Evolutionary conservation across 1,139 yeast genomes (phyloP), one percentile per base, ranked within the genome.

Genomic region (Yamadazyma membranifaciens): DNA sequence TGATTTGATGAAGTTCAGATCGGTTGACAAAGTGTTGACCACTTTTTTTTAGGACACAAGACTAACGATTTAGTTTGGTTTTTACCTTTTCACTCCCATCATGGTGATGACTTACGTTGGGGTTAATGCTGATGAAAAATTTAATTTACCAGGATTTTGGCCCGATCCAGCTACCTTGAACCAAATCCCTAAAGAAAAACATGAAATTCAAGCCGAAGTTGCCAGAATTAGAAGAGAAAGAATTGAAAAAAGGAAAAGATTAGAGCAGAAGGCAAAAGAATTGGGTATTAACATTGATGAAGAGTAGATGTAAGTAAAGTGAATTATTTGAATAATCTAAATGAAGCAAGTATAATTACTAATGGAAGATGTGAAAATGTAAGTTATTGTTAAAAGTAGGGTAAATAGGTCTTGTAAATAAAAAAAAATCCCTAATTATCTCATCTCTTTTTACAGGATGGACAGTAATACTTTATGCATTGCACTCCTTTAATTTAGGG

Each of bases 121-220:
- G 57, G 75, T 85, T 34, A 91, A 89, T 54, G 85, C 97, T 1
- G 96, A 91, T 61, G 79, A 75, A 52, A 89, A 88, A 66, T 81
- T 91, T 60, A 87, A 88, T 57, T 81, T 89, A 41, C 95, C 95
- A n/a, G 96, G 96, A 13, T 89, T 87, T 63, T 88, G 96, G 96
- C 98, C 98, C 1, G 97, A 89, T 62, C 97, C 97, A 31, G 85
- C 86, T 29, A 84, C 96, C 2, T 74, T 88, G 52, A 88, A 89
- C 59, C 85, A 86, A 63, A 83, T 91, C 30, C 98, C 97, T 3
- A 91, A 88, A 58, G 97, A 89, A 57, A 91, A 91, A 9, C 87
- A 85, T 54, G 97, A 91, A 58, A 87, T 89, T 48, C 84, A 87
- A 56, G 92, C 95, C 0, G 98, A 91, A 60, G 70, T 89, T 35